Percentiles rank a stretch among this genome's conserved stretches.
phyloP scores from a whole-genome alignment of 2,329 filamentous ascomycete genomes.

The Venturia pyrina region DNA sequence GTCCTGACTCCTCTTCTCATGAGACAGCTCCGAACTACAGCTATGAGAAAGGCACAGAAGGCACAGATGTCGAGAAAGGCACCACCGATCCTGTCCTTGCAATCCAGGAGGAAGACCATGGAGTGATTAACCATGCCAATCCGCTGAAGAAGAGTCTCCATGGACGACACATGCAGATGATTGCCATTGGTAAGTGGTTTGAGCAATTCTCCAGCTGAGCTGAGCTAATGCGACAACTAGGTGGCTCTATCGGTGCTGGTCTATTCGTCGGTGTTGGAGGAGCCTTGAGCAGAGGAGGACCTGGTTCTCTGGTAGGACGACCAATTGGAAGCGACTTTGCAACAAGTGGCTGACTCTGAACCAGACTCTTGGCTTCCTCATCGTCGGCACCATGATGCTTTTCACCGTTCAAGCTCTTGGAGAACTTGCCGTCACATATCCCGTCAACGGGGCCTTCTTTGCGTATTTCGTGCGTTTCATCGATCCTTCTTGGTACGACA shows the following conservation, averaged over 20 bases:
- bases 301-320: slow-evolving; percentile 15
- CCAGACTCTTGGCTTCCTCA: slow-evolving; percentile 27
- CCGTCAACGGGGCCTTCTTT: slow-evolving; percentile 32
- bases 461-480: slow-evolving; percentile 34
- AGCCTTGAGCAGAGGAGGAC: slow-evolving; percentile 26
- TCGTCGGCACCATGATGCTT: slow-evolving; percentile 12
- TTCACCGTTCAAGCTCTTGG: slow-evolving; percentile 31
- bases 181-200: slow-evolving; percentile 37
- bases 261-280: slow-evolving; percentile 69
- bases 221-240: slow-evolving; percentile 1
- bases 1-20: not conserved
- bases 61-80: not conserved
- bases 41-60: not conserved
- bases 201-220: slow-evolving; percentile 37
- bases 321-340: not conserved
- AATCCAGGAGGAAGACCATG: not conserved
- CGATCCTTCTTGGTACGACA: slow-evolving; percentile 31
- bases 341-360: slow-evolving; percentile 25
- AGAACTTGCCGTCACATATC: slow-evolving; percentile 31
- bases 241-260: slow-evolving; percentile 64
- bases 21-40: not conserved
- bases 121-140: slow-evolving; percentile 7
- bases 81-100: not conserved
- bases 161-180: slow-evolving; percentile 52
- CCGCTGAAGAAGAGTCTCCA: slow-evolving; percentile 34